phyloP scores from a whole-genome alignment of 2,329 filamentous ascomycete genomes.

The Ophiostoma sp. region DNA sequence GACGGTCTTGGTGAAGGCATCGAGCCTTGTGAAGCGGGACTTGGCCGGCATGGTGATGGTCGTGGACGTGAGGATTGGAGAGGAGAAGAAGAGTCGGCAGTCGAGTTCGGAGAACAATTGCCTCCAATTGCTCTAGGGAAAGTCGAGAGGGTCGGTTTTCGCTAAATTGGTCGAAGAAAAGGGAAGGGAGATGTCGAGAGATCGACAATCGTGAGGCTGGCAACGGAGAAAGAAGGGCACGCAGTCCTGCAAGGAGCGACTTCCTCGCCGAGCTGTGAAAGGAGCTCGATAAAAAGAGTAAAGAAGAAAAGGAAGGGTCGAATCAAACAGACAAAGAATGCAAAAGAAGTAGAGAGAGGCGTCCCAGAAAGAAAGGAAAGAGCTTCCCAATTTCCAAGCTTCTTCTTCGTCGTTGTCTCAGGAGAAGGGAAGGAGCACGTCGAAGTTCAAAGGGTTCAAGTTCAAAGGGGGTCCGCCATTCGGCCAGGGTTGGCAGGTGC shows the following conservation, averaged over 20 bases:
- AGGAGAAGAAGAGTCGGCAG: background rate
- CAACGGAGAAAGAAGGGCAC: background rate
- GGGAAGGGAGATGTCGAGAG: background rate
- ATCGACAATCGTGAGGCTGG: conserved; percentile 12
- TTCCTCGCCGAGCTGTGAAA: background rate
- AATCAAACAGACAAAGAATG: background rate
- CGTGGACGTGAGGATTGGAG: background rate
- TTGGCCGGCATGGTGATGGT: conserved; percentile 71
- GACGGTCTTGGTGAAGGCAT: conserved; percentile 98
- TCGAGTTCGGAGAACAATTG: background rate
- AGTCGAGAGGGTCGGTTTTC: background rate
- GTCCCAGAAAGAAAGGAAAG: background rate
- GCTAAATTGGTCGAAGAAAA: background rate
- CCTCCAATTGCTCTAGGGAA: background rate
- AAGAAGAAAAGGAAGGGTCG: background rate
- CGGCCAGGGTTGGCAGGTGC: background rate
- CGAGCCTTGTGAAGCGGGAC: conserved; percentile 92
- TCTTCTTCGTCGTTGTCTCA: background rate
- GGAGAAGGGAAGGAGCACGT: background rate
- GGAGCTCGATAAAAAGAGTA: background rate
- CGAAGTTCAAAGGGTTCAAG: background rate
- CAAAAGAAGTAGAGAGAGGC: background rate
- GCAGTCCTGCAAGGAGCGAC: background rate
- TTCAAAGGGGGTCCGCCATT: conserved; percentile 9
- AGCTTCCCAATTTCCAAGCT: background rate